Percentiles rank a stretch among this genome's conserved stretches.
These are phyloP conservation scores for Guillardia theta DNA, from an alignment of 78 protist genomes.

Conservation along the genomic window DNA sequence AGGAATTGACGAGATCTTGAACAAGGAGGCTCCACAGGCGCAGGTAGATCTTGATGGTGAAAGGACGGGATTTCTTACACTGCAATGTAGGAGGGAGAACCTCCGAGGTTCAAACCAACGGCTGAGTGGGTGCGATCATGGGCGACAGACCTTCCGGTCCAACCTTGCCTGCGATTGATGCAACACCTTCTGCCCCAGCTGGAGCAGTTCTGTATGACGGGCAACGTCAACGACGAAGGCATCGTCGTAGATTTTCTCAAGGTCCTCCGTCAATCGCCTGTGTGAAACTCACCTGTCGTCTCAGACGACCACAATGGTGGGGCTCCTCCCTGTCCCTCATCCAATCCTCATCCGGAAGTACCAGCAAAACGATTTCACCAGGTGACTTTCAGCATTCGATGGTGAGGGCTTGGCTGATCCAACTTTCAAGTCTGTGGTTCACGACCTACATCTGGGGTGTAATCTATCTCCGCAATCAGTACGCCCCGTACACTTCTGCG, in stretches of 20 bases:
- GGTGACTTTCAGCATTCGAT: no score
- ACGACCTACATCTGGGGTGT: slow-evolving; percentile 29
- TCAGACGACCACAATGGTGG: slow-evolving; percentile 21
- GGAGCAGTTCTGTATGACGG: background rate
- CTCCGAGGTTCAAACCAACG: background rate
- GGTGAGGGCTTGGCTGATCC: no score
- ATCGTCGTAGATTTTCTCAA: slow-evolving; percentile 1
- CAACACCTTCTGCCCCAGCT: slow-evolving; percentile 28
- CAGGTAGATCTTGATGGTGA: no score
- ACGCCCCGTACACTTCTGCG: background rate
- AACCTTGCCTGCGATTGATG: background rate
- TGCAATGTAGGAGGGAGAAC: no score
- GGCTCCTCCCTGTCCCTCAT: slow-evolving; percentile 5
- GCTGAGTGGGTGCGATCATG: background rate
- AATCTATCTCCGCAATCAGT: slow-evolving; percentile 5
- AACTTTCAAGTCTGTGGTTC: background rate
- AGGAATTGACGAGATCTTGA: no score
- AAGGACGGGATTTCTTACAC: no score
- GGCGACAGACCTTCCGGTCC: background rate
- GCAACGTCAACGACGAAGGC: slow-evolving; percentile 24
- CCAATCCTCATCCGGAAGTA: slow-evolving; percentile 29
- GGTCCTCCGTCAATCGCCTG: background rate
- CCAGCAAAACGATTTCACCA: slow-evolving; percentile 13
- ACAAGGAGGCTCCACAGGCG: no score
- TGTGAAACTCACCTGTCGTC: background rate